phyloP scores from a whole-genome alignment of 129 eudicot genomes.

The Glebionis coronaria region DNA sequence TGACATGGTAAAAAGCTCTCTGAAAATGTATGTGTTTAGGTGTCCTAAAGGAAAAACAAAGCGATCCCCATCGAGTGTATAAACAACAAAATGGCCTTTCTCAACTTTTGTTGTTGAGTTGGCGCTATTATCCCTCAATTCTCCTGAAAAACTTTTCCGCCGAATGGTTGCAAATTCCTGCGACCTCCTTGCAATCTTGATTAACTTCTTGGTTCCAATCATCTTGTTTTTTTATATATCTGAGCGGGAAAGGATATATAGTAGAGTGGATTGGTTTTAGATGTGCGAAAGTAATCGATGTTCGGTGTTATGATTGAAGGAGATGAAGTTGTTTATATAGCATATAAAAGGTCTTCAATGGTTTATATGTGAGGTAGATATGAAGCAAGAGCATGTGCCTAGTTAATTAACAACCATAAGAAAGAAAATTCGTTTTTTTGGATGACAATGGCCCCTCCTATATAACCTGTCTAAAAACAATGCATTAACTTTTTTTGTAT shows the following conservation, averaged over 20 bases:
- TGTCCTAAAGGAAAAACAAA: slow-evolving; percentile 41
- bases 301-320: slow-evolving; percentile 3
- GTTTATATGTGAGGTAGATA: slow-evolving; percentile 9
- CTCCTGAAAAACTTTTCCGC: slow-evolving; percentile 13
- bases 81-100: slow-evolving; percentile 52
- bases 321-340: slow-evolving; percentile 19
- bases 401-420: slow-evolving; percentile 8
- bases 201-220: slow-evolving; percentile 31
- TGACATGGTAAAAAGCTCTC: slow-evolving; percentile 45
- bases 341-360: slow-evolving; percentile 4
- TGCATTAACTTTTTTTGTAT: not conserved
- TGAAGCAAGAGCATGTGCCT: slow-evolving; percentile 19
- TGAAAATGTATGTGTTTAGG: slow-evolving; percentile 38
- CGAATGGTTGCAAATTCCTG: slow-evolving; percentile 23
- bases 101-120: slow-evolving; percentile 7
- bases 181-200: slow-evolving; percentile 36
- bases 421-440: not conserved
- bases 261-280: not conserved
- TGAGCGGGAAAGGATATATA: not conserved
- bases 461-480: not conserved
- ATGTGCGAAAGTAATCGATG: not conserved
- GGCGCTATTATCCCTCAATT: not conserved
- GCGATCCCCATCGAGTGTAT: slow-evolving; percentile 34
- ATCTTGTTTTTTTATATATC: slow-evolving; percentile 1
- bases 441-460: not conserved